Evolutionary conservation across 176 grass and related monocot species (phyloP), one percentile per base, ranked within the genome.

Genomic region (Musa beccarii): DNA sequence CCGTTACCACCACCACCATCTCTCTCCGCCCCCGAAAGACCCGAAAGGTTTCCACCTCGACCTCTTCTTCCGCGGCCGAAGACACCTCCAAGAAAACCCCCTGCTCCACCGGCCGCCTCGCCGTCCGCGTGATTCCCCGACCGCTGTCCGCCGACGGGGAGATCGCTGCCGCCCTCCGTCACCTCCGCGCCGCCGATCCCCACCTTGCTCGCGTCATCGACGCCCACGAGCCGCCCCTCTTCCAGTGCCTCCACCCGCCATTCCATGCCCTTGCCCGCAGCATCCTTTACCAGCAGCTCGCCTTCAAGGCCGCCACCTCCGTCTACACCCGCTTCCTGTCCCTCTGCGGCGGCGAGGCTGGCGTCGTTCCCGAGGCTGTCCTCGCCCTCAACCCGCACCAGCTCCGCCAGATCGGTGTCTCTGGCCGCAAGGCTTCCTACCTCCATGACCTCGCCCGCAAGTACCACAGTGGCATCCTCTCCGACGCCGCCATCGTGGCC

Each of bases 211-310:
- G 85, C n/a, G 87, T 97, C 49, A 89, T 97, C 74, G 93, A 92
- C 82, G 69, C 80, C 9, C 90, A 97, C 79, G 89, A 88, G 0
- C 88, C 86, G 8, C 93, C 87, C 2, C 80, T 77, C 54, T 93
- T 97, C 90, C 88, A 93, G 57, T 89, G 90, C 69, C 88, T 89
- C 68, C 88, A 98, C 26, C 87, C 84, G 71, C 90, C 90, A 0
- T 98, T 98, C 79, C 94, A 98, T 54, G 93, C 87, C 78, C 94
- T 98, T 68, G 88, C 83, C 68, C 86, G 90, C 80, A 93, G 90
- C 81, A 89, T 98, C 73, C 86, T 98, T 55, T 93, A 98, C 82
- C 94, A 98, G 83, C 90, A 98, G 80, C 90, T 98, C 49, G 90
- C 94, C 56, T 89, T 91, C 78, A 98, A 97, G 86, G 94, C 94